Evolutionary conservation across 352 stramenopile species (phyloP), one percentile per base, ranked within the genome.

Genomic region (Globisporangium cederbergense): DNA sequence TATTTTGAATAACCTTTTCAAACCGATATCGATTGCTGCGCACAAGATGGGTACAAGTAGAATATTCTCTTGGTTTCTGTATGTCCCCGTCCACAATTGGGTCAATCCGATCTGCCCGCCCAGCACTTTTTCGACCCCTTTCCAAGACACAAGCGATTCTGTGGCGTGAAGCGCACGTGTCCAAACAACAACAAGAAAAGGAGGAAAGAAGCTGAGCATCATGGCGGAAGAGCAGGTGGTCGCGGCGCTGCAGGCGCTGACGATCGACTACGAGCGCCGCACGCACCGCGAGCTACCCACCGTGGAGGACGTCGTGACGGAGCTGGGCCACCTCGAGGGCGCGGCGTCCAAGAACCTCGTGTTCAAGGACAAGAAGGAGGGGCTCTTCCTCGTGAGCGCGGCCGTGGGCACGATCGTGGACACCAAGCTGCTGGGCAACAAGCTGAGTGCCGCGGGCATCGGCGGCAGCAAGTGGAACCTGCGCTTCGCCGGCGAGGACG

Each of bases 321-420:
- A 85, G 59, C 64, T 94, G 25, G 73, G 80, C 32, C 91, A 97
- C 60, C 76, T 98, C n/a, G 76, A 86, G 2, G 87, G 88, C 22
- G 76, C 82, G 50, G 73, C 90, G 40, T 98, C 95, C 32, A 99
- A 99, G 82, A 99, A 99, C 74, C 78, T 99, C 30, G 95, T 99
- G 66, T 96, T 99, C 64, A 97, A 96, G 72, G 97, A 99, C 77
- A 99, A 99, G 77, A 99, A 99, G 75, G 89, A 98, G 70, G 96
- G 96, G 0, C 66, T 98, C 2, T 98, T 98, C 75, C 75, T 99
- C n/a, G 89, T 99, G 4, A 96, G 90, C 9, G 84, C 87, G 5
- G 79, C 86, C 9, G 72, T 86, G 16, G 75, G 76, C 16, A 87
- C 93, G 45, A 9, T 22, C 14, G 97, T 98, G 22, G 88, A 98